Percentiles rank a stretch among this genome's conserved stretches.
Evolutionary conservation across 129 eudicot species (phyloP).

Genomic region (Ambrosia artemisiifolia): DNA sequence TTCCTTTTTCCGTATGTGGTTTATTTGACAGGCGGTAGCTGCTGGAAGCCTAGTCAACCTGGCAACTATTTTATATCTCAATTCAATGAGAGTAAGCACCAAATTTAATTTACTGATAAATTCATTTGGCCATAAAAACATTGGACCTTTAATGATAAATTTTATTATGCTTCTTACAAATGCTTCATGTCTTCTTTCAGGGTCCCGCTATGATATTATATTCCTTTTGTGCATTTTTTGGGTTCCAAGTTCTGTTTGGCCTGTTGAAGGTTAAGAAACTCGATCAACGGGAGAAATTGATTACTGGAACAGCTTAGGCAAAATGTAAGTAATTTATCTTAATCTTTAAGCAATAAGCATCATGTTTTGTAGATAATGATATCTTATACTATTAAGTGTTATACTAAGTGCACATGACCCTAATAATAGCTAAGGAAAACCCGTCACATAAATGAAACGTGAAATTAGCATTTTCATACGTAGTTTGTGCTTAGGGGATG

Average conservation of each 20-base stretch:
- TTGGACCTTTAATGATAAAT: background rate
- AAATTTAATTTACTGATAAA: background rate
- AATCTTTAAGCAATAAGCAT: background rate
- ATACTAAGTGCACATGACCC: background rate
- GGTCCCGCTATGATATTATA: slow-evolving; percentile 75
- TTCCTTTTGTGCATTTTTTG: slow-evolving; percentile 65
- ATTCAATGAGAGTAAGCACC: slow-evolving; percentile 65
- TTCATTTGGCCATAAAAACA: background rate
- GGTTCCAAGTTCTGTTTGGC: slow-evolving; percentile 88
- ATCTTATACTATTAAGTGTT: slow-evolving; percentile 9
- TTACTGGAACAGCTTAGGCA: slow-evolving; percentile 87
- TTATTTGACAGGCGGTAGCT: slow-evolving; percentile 73
- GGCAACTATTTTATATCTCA: slow-evolving; percentile 72
- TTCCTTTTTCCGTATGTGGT: slow-evolving; percentile 7
- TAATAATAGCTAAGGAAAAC: background rate
- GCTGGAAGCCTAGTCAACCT: slow-evolving; percentile 93
- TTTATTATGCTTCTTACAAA: slow-evolving; percentile 4
- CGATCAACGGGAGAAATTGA: slow-evolving; percentile 77
- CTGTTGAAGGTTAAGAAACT: slow-evolving; percentile 78
- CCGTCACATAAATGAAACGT: background rate
- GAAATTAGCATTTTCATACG: background rate
- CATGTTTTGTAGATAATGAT: background rate
- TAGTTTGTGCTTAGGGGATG: background rate
- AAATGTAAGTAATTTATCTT: slow-evolving; percentile 40
- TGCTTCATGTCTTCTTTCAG: slow-evolving; percentile 30